Evolutionary conservation across 2,329 filamentous ascomycete species (phyloP), one percentile per base, ranked within the genome.

Genomic region (Endoconidiophora laricicola): DNA sequence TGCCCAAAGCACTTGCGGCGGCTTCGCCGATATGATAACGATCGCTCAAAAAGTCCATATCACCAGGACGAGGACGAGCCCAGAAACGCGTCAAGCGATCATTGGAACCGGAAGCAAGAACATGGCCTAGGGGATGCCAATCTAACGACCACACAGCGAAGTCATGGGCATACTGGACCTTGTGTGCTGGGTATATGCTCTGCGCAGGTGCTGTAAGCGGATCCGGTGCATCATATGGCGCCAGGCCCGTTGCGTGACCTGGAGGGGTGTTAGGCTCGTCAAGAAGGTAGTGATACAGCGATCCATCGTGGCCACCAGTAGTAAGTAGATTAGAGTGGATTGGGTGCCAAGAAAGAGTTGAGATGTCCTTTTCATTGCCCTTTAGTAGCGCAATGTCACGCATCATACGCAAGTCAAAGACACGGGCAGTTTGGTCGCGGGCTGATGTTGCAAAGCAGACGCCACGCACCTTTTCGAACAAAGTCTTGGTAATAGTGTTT

Each of bases 391-490:
- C 86, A 50, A 96, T 88, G 63, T 98, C 91, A 55, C 91, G 83
- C 91, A 98, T 96, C 83, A 94, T 94, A 45, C 91, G 79, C 50
- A 98, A 72, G 62, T 98, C 91, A 60, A 96, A 96, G 43, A 98
- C 79, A 54, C 91, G 79, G 6, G 88, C 87, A 1, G 86, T 94
- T 62, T 94, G 86, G 60, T 98, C 91, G 61, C 91, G 78, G 41
- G 88, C 91, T 29, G 87, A 93, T 0, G 91, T 95, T 36, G 90
- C 91, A 44, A 98, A 74, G 54, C 94, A 82, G 56, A 82, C 75
- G 26, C 86, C 88, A 59, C 85, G 82, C 7, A 85, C 80, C 47
- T 81, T 82, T 62, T 95, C 91, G 61, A 98, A 98, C 43, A 83
- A 68, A 0, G 88, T 93, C 61, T 91, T 91, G 42, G 87, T 91